These are phyloP conservation scores for Posidonia oceanica DNA, from an alignment of 116 monocot genomes.

Conservation along the genomic window DNA sequence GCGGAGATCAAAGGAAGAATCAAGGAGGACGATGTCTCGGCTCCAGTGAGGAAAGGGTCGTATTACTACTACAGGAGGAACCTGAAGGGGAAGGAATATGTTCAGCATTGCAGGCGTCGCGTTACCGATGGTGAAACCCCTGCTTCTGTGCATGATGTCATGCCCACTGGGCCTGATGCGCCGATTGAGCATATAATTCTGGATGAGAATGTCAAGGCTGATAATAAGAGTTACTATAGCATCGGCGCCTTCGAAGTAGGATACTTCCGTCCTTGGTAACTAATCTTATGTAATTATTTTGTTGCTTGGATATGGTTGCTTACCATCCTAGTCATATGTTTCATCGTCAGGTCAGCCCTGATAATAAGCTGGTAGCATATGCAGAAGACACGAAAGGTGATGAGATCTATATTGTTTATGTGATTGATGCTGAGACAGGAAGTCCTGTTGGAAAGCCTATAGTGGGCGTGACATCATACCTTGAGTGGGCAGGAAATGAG, in stretches of 20 bases:
- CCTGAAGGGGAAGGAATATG: slow-evolving; percentile 89
- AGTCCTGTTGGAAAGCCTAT: slow-evolving; percentile 57
- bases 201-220: slow-evolving; percentile 90
- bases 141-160: slow-evolving; percentile 66
- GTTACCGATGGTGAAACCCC: slow-evolving; percentile 19
- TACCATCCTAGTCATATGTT: background rate
- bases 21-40: slow-evolving; percentile 83
- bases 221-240: slow-evolving; percentile 63
- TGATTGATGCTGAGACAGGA: slow-evolving; percentile 77
- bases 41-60: slow-evolving; percentile 53
- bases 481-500: slow-evolving; percentile 89
- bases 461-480: slow-evolving; percentile 40
- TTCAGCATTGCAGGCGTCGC: slow-evolving; percentile 73
- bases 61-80: slow-evolving; percentile 86
- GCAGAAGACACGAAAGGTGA: slow-evolving; percentile 94
- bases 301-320: background rate
- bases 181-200: slow-evolving; percentile 83
- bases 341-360: slow-evolving; percentile 36
- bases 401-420: slow-evolving; percentile 77
- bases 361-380: slow-evolving; percentile 35
- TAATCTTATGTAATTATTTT: background rate
- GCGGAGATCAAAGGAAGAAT: slow-evolving; percentile 94
- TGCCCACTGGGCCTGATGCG: slow-evolving; percentile 73
- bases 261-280: background rate
- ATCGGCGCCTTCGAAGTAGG: slow-evolving; percentile 75